A percentile compares a stretch with the other conserved stretches of the same genome.
Evolutionary conservation across 768 basidiomycete species (phyloP).

Genomic region (Trametes gibbosa): DNA sequence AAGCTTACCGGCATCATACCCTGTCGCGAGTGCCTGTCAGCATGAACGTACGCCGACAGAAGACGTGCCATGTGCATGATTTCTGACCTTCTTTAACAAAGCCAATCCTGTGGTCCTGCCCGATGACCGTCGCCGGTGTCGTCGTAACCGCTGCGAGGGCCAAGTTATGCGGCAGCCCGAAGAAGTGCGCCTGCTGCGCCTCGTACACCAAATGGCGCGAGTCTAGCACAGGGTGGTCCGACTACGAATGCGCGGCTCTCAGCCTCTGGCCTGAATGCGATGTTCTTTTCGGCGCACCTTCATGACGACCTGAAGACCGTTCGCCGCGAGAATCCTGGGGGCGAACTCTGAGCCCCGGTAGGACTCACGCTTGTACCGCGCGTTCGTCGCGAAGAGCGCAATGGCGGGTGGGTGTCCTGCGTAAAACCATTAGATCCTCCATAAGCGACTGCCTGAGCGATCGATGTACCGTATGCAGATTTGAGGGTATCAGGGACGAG

Average conservation of each 20-base stretch:
- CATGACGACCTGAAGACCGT: constrained; percentile 56
- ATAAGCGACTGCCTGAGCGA: too few species aligned
- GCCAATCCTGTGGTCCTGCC: constrained; percentile 45
- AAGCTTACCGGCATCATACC: constrained; percentile 7
- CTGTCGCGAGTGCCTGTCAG: background rate
- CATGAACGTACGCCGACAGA: background rate
- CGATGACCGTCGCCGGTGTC: constrained; percentile 67
- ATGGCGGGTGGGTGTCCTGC: constrained; percentile 60
- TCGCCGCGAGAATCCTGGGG: constrained; percentile 54
- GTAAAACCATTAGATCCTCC: too few species aligned
- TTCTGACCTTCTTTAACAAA: constrained; percentile 53
- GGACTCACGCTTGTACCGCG: constrained; percentile 59
- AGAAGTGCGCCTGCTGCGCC: constrained; percentile 64
- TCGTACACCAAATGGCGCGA: constrained; percentile 53
- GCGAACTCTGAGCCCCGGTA: constrained; percentile 67
- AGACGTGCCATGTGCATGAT: background rate
- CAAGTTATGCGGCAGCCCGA: constrained; percentile 58
- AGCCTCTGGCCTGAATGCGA: background rate
- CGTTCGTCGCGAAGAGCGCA: constrained; percentile 80
- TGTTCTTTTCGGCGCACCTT: constrained; percentile 38
- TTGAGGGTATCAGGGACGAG: constrained; percentile 84
- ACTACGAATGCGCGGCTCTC: constrained; percentile 16
- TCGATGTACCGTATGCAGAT: constrained; percentile 50
- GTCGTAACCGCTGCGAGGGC: constrained; percentile 69
- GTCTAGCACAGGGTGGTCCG: constrained; percentile 52